A percentile compares a stretch with the other conserved stretches of the same genome.
phyloP scores from a whole-genome alignment of 306 rosid genomes.

The Herpetospermum pedunculosum region DNA sequence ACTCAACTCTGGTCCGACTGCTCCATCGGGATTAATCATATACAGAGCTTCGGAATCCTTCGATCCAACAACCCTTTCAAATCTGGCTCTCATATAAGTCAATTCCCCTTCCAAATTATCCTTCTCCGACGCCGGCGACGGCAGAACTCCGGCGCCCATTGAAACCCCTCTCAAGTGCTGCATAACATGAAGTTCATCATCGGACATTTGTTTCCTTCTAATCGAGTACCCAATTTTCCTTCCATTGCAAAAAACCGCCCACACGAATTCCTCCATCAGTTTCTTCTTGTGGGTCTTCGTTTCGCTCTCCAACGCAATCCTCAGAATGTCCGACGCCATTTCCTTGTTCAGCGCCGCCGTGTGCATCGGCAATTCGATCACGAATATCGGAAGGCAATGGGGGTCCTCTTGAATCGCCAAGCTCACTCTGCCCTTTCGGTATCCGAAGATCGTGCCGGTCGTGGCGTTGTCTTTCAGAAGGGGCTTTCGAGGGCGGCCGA shows the following conservation, averaged over 20 bases:
- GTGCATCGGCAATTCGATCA: constrained; percentile 73
- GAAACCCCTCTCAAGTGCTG: constrained; percentile 87
- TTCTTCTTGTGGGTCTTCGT: constrained; percentile 68
- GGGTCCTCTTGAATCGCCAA: constrained; percentile 90
- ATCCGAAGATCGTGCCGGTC: constrained; percentile 80
- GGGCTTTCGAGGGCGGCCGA: constrained; percentile 70
- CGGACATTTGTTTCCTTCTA: constrained; percentile 64
- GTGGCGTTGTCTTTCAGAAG: constrained; percentile 74
- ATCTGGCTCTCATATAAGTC: constrained; percentile 78
- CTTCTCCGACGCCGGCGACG: constrained; percentile 32
- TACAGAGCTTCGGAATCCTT: constrained; percentile 80
- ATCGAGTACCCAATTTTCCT: constrained; percentile 75
- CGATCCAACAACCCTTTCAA: constrained; percentile 79
- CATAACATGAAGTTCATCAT: constrained; percentile 85
- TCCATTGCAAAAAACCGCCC: constrained; percentile 93
- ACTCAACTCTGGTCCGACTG: constrained; percentile 68
- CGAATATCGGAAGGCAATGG: constrained; percentile 69
- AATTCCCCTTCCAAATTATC: constrained; percentile 52
- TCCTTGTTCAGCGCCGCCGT: constrained; percentile 63
- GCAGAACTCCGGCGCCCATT: constrained; percentile 95
- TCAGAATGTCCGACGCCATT: constrained; percentile 65
- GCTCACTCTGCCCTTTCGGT: constrained; percentile 73
- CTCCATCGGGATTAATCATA: constrained; percentile 87
- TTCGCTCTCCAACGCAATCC: constrained; percentile 95
- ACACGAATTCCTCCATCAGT: constrained; percentile 65